Evolutionary conservation across 306 rosid species (phyloP).

Genomic region (Trichosanthes truncata): DNA sequence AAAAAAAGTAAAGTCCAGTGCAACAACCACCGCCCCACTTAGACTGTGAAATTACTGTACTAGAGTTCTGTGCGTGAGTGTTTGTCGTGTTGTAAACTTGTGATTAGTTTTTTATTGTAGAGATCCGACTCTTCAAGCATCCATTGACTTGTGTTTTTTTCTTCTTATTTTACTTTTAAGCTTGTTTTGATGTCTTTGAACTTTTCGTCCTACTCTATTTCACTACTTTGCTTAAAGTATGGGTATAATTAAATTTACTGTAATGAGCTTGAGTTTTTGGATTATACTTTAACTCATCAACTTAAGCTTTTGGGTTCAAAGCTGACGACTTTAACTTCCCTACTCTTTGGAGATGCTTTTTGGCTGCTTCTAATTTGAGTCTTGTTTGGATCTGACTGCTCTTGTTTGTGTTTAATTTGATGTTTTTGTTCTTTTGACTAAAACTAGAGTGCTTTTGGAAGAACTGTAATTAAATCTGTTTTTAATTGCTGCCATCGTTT

Average conservation of each 20-base stretch:
- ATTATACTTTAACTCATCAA: no score
- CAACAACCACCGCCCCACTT: constrained; percentile 3
- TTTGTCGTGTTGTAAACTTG: background rate
- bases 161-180: background rate
- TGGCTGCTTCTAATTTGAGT: background rate
- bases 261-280: no score
- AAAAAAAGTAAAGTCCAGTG: background rate
- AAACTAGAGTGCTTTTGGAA: background rate
- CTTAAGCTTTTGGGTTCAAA: no score
- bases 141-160: background rate
- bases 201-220: background rate
- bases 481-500: background rate
- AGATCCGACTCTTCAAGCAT: background rate
- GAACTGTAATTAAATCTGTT: background rate
- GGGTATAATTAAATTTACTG: no score
- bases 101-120: background rate
- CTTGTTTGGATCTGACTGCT: background rate
- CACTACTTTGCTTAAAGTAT: background rate
- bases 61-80: background rate
- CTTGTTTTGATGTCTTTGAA: background rate
- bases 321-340: no score
- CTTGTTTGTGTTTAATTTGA: background rate
- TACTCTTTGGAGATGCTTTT: background rate
- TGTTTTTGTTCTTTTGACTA: background rate
- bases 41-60: background rate